Base-by-base conservation (phyloP, 2,329 filamentous ascomycete genomes). In the Nigrograna mackinnonii region DNA sequence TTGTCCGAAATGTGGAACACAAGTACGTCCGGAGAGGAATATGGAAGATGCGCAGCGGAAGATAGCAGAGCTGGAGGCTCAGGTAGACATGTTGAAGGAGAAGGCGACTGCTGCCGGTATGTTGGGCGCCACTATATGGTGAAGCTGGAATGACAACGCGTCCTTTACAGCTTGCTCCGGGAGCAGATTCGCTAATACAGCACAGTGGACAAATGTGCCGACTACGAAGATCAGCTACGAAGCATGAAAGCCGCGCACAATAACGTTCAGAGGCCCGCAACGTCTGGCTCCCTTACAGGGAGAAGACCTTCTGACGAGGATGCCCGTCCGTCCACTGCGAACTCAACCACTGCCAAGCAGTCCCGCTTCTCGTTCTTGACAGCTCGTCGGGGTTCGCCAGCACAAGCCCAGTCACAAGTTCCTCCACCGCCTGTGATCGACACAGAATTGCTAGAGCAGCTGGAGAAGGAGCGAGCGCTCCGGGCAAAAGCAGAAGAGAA, bases 171-270 rank as follows among this genome's bases (percentile, higher is more conserved):
- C 37, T 32, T 22, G 13, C 21, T 11, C 35, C 9, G 4, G 3
- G 14, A 14, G 20, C 19, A 19, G 35, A 13, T 35, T 34, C 21
- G 22, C 50, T 33, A 21, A 19, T 21, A 28, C 16, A 26, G 30
- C 32, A 38, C 43, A 79, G 79, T 75, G 36, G 74, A 77, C 52
- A 82, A 73, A 62, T 75, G 83, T 49, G 86, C 87, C 60, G 85
- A 90, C 72, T 91, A 90, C 75, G 88, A 92, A 70, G 87, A 90
- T 67, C 86, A 91, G 64, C 78, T 91, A 30, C 75, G 81, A 33
- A 74, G 69, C 33, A 74, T 90, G 18, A 50, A 54, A 32, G 22
- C 44, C 6, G 17, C 43, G 3, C 35, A 52, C 36, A 49, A 43
- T 19, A 45, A 46, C 38, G 49, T 57, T 38, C 40, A 37, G 26